Evolutionary conservation across 345 rosid species (phyloP).

Genomic region (Lepidium aucheri): DNA sequence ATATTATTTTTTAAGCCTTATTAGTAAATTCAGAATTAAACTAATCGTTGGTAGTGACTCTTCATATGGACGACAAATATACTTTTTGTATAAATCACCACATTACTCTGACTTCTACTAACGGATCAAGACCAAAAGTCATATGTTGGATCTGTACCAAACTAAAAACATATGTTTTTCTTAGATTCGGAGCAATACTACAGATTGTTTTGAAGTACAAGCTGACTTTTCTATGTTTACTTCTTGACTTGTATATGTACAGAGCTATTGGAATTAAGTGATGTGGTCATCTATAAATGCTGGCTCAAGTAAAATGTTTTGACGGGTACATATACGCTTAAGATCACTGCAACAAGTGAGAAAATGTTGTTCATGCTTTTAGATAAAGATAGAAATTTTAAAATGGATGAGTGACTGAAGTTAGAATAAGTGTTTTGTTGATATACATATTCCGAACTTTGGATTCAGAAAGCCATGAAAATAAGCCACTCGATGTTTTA

Average conservation of each 20-base stretch:
- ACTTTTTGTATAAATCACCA: too few relatives aligned
- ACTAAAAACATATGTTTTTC: background rate
- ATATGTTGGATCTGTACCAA: background rate
- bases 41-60: too few relatives aligned
- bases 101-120: too few relatives aligned
- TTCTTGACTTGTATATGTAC: background rate
- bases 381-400: background rate
- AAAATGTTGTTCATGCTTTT: background rate
- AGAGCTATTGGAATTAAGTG: background rate
- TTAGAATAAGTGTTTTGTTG: too few relatives aligned
- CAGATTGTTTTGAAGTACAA: background rate
- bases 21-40: too few relatives aligned
- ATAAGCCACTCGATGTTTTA: too few relatives aligned
- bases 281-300: background rate
- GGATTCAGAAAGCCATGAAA: too few relatives aligned
- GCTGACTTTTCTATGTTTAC: background rate
- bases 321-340: background rate
- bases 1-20: too few relatives aligned
- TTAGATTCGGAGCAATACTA: background rate
- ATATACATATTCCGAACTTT: too few relatives aligned
- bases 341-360: background rate
- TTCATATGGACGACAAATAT: too few relatives aligned
- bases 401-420: background rate
- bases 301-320: background rate
- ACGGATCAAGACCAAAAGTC: too few relatives aligned